Evolutionary conservation across 495 filamentous ascomycete genomes (phyloP), one percentile per base, ranked within the genome.

Genomic region (Cairneyella variabilis): DNA sequence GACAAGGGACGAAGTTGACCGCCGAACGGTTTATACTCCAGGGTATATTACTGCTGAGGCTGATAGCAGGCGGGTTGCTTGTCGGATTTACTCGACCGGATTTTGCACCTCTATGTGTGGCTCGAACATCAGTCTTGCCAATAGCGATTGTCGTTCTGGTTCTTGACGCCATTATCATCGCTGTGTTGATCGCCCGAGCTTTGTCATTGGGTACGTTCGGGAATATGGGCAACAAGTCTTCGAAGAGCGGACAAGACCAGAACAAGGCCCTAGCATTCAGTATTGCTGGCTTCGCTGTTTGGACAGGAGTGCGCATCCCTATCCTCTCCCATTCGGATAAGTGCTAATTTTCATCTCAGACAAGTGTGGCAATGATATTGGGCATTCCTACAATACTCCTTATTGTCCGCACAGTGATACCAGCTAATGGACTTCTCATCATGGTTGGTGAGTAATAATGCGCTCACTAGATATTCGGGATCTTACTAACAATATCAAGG

Each of bases 71-170:
- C 3, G 72, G 64, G 6, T 66, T 76, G 6, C 75, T 78, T 48
- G 71, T 73, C 26, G 77, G 73, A 11, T 72, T 80, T 27, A 72
- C 75, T 11, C 59, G 72, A 17, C 65, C 73, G 2, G 70, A 77
- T 48, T 76, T 75, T 53, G 69, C 72, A 18, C 69, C 71, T 45
- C 71, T 74, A 10, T 81, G 77, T 59, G 66, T 74, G 3, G 67
- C 76, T 27, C 66, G 68, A 20, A 75, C 72, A 7, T 73, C 69
- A 16, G 54, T 71, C 7, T 57, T 71, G 18, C 76, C 76, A 1
- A 38, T 77, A 5, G 64, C 72, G 1, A 65, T 78, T 37, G 53
- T 66, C 6, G 66, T 74, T 20, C 62, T 79, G 21, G 67, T 56
- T 7, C 43, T 76, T 23, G 77, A 81, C 58, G 68, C 57, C 0